Conservation (phyloP, 2,329 filamentous ascomycete genomes). For the Byssoonygena ceratinophila region DNA sequence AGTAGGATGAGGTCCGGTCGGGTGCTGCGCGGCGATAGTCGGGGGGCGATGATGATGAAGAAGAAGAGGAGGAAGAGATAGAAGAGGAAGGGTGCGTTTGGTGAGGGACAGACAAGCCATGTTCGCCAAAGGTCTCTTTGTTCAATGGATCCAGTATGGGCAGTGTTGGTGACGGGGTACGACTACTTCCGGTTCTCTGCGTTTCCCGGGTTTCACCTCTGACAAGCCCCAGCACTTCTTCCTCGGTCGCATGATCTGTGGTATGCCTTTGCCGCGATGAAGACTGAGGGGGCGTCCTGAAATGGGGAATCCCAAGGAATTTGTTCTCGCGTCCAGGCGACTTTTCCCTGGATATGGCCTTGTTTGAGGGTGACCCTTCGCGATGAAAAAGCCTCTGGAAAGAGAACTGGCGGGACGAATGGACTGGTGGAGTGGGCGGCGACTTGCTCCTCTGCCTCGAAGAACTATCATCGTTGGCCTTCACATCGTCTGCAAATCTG, state of each 20-base stretch:
- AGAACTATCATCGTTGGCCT: constrained; percentile 17
- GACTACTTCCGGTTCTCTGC: constrained; percentile 15
- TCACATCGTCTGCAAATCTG: constrained; percentile 6
- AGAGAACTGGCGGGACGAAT: constrained; percentile 79
- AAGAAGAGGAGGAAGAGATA: neutral
- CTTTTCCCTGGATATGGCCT: neutral
- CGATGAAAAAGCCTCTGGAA: constrained; percentile 76
- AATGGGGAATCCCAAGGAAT: constrained; percentile 8
- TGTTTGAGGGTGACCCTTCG: constrained; percentile 18
- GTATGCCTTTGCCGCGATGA: constrained; percentile 22
- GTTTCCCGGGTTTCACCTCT: constrained; percentile 47
- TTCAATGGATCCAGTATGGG: constrained; percentile 3
- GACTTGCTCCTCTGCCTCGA: constrained; percentile 13
- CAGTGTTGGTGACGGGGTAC: constrained; percentile 14
- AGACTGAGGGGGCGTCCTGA: constrained; percentile 13
- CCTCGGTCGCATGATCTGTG: constrained; percentile 57
- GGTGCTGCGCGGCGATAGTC: neutral
- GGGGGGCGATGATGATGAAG: neutral
- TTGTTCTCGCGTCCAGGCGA: constrained; percentile 2
- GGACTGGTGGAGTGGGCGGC: constrained; percentile 31
- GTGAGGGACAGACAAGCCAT: neutral
- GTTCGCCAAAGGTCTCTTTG: neutral
- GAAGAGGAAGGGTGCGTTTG: constrained; percentile 2
- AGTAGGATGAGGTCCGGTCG: constrained; percentile 6
- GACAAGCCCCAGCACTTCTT: constrained; percentile 74